Evolutionary conservation across 2,329 filamentous ascomycete species (phyloP).

Genomic region (Hyphodiscus sp.): DNA sequence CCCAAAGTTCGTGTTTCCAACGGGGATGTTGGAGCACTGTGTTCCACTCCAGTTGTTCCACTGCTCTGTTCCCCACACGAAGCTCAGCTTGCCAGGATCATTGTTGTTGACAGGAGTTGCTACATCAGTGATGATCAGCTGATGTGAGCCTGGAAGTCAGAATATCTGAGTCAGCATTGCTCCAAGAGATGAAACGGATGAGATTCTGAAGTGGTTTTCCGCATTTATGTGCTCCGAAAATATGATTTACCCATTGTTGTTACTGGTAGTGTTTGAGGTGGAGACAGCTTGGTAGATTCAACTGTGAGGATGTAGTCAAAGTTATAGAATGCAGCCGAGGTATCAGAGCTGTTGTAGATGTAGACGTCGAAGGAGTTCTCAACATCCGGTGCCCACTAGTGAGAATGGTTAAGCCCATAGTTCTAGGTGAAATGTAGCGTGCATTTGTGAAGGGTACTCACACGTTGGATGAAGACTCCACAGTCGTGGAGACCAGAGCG

Average conservation of each 20-base stretch:
- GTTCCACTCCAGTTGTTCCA: conserved; percentile 9
- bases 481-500: conserved; percentile 5
- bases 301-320: not conserved
- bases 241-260: not conserved
- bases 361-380: not conserved
- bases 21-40: conserved; percentile 1
- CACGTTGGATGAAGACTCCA: conserved; percentile 9
- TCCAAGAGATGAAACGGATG: no score
- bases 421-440: not conserved
- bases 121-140: conserved; percentile 7
- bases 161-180: no score
- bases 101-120: conserved; percentile 7
- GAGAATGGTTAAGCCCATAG: not conserved
- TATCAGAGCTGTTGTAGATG: not conserved
- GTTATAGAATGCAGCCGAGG: not conserved
- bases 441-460: not conserved
- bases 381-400: not conserved
- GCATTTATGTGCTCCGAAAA: no score
- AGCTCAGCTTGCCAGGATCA: conserved; percentile 14
- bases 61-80: conserved; percentile 4
- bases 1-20: not conserved
- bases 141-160: conserved; percentile 4
- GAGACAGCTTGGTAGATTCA: not conserved
- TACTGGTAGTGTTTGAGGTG: not conserved
- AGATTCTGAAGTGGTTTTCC: no score